phyloP scores from a whole-genome alignment of 139 green algal species.

The Chloropicon primus region DNA sequence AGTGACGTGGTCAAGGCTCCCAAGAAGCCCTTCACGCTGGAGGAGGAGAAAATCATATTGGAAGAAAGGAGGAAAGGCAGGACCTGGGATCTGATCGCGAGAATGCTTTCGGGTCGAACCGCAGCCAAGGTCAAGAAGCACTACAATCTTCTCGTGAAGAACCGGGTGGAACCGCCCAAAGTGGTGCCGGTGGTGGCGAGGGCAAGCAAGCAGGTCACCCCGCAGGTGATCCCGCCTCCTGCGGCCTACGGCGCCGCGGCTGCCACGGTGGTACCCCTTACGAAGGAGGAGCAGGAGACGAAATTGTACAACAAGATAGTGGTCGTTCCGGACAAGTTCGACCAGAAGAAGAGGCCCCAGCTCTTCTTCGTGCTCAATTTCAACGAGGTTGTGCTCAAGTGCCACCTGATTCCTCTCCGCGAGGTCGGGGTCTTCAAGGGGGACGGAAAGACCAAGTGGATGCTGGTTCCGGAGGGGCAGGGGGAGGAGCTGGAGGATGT shows the following conservation, averaged over 20 bases:
- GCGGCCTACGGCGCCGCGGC: no score
- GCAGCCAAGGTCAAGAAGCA: background rate
- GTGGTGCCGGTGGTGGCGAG: no score
- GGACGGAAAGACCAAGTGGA: background rate
- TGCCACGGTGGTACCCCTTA: background rate
- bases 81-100: background rate
- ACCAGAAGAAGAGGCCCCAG: background rate
- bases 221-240: no score
- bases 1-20: background rate
- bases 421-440: background rate
- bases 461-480: background rate
- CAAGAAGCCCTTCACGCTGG: background rate
- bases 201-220: no score
- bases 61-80: background rate
- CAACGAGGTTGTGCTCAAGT: background rate
- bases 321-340: background rate
- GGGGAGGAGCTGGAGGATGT: background rate
- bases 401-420: background rate
- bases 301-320: background rate
- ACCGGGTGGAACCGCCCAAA: background rate
- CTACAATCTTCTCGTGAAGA: background rate
- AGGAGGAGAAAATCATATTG: background rate
- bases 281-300: background rate
- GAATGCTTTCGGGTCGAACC: background rate
- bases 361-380: background rate